Evolutionary conservation across 2,329 filamentous ascomycete species (phyloP).

Genomic region (Magnaporthiopsis rhizophila): DNA sequence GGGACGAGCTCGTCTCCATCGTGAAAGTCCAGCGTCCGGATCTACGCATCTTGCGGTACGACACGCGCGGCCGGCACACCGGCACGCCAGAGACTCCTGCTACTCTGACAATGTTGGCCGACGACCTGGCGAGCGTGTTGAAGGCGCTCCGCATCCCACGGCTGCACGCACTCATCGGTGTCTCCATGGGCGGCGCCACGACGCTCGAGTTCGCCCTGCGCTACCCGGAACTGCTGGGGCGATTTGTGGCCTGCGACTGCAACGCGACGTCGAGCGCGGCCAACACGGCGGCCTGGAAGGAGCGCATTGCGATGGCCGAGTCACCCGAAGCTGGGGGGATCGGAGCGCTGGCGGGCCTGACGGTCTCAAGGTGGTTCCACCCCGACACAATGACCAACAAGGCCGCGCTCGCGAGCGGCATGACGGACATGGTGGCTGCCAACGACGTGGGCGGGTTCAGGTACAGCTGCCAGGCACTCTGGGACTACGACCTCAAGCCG

Average conservation of each 20-base stretch:
- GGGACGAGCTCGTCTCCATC: slow-evolving; percentile 64
- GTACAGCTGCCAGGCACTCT: slow-evolving; percentile 61
- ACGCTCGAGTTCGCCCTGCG: slow-evolving; percentile 63
- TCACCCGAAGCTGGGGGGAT: slow-evolving; percentile 42
- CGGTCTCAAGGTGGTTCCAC: slow-evolving; percentile 75
- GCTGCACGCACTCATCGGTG: slow-evolving; percentile 62
- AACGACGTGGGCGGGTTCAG: slow-evolving; percentile 66
- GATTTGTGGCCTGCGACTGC: slow-evolving; percentile 71
- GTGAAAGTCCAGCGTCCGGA: slow-evolving; percentile 52
- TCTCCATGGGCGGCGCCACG: slow-evolving; percentile 75
- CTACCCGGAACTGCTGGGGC: slow-evolving; percentile 48
- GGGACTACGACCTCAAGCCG: slow-evolving; percentile 59
- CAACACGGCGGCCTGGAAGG: slow-evolving; percentile 73
- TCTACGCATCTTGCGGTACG: slow-evolving; percentile 70
- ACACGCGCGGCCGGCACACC: slow-evolving; percentile 59
- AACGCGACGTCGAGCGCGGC: slow-evolving; percentile 63
- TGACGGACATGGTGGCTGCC: slow-evolving; percentile 59
- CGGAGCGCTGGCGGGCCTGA: slow-evolving; percentile 57
- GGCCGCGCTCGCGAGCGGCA: slow-evolving; percentile 40
- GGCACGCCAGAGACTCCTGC: slow-evolving; percentile 41
- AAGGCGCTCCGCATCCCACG: slow-evolving; percentile 60
- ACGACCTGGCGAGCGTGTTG: slow-evolving; percentile 60
- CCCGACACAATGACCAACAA: slow-evolving; percentile 37
- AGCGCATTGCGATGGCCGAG: slow-evolving; percentile 63
- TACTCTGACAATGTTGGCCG: slow-evolving; percentile 57